Evolutionary conservation across 163 green algal species (phyloP).

Genomic region (Smithsoniella earleae): DNA sequence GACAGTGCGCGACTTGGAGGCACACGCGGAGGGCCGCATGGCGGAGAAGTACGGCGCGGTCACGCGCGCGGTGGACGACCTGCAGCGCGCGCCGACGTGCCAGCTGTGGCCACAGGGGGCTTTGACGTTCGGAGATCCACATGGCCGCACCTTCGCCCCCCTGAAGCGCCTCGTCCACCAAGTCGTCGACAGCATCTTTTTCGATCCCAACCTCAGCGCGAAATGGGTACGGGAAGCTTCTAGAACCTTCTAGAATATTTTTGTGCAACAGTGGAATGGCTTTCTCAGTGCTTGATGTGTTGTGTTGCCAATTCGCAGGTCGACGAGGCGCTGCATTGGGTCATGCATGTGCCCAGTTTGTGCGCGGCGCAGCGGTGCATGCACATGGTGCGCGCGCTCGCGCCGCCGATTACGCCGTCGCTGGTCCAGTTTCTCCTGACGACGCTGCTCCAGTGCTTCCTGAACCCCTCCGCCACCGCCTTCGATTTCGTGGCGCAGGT

Average conservation of each 20-base stretch:
- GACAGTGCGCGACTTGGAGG: conserved; percentile 7
- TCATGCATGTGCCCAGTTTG: conserved; percentile 23
- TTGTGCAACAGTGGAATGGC: too few relatives aligned
- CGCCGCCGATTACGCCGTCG: neutral
- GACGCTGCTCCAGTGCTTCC: conserved; percentile 18
- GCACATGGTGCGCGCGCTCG: neutral
- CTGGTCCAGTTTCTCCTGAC: conserved; percentile 16
- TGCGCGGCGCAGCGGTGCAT: conserved; percentile 11
- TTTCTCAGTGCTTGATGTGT: too few relatives aligned
- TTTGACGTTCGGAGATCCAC: conserved; percentile 4
- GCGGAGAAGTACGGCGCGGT: conserved; percentile 1
- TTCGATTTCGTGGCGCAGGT: conserved; percentile 23
- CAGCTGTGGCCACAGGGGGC: neutral
- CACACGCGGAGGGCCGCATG: neutral
- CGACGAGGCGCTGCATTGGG: conserved; percentile 18
- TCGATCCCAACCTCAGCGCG: neutral
- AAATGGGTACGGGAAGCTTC: neutral
- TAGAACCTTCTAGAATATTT: too few relatives aligned
- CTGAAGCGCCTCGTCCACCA: conserved; percentile 3
- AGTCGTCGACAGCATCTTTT: conserved; percentile 1
- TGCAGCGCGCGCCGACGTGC: neutral
- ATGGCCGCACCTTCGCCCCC: neutral
- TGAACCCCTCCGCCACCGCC: conserved; percentile 12
- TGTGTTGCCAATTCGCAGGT: neutral
- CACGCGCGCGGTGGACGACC: neutral